Conservation (phyloP, 2,329 filamentous ascomycete genomes). For the Ascosphaera apis region DNA sequence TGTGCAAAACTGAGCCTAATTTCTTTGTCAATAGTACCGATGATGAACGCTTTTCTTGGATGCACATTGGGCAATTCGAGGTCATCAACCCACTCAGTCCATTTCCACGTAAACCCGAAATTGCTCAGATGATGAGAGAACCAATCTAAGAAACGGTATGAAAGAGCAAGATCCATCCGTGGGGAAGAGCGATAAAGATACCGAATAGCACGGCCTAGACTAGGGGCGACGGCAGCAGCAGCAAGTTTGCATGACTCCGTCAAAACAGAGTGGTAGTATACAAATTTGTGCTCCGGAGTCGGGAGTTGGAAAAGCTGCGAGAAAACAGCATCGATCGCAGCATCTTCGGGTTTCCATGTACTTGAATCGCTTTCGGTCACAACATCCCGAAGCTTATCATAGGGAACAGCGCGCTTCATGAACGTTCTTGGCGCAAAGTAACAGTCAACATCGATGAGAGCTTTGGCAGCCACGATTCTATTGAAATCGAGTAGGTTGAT, state of each 20-base stretch:
- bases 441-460: conserved; percentile 80
- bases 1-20: conserved; percentile 91
- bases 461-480: conserved; percentile 63
- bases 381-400: conserved; percentile 57
- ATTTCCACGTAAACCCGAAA: conserved; percentile 99
- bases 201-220: conserved; percentile 75
- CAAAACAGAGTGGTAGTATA: conserved; percentile 89
- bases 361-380: conserved; percentile 34
- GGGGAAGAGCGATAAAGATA: conserved; percentile 69
- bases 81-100: conserved; percentile 89
- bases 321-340: conserved; percentile 92
- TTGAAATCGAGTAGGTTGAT: conserved; percentile 92
- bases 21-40: conserved; percentile 81
- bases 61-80: conserved; percentile 53
- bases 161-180: conserved; percentile 66
- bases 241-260: conserved; percentile 93
- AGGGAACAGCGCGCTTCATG: conserved; percentile 76
- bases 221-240: conserved; percentile 86
- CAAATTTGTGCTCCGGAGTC: conserved; percentile 68
- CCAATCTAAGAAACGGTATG: conserved; percentile 83
- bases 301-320: conserved; percentile 83
- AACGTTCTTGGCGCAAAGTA: conserved; percentile 83
- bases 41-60: conserved; percentile 82
- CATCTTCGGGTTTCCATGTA: conserved; percentile 94
- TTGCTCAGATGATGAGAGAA: conserved; percentile 96